phyloP scores from a whole-genome alignment of 208 protist genomes.

The Trypanosoma cruzi region DNA sequence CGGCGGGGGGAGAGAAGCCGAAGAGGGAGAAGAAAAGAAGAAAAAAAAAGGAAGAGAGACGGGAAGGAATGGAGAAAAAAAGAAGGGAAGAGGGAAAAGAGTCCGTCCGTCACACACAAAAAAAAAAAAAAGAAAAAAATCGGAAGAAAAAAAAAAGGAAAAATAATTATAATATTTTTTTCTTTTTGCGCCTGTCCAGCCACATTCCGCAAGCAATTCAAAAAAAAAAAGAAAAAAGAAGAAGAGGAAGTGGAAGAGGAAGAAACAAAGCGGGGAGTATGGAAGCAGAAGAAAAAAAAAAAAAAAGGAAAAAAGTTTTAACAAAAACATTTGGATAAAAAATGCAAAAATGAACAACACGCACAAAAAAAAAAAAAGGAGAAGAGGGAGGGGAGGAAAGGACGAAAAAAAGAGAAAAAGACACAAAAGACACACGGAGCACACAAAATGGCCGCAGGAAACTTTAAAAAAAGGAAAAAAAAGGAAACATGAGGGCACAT shows the following conservation, averaged over 20 bases:
- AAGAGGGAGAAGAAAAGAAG: conserved; percentile 13
- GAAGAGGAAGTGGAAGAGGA: too few relatives aligned
- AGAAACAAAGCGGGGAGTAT: too few relatives aligned
- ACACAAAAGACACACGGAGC: not conserved
- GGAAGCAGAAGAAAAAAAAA: too few relatives aligned
- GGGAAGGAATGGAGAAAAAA: conserved; percentile 23
- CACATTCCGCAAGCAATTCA: too few relatives aligned
- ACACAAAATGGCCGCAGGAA: not conserved
- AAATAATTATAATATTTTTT: conserved; percentile 10
- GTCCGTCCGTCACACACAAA: too few relatives aligned
- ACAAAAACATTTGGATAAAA: too few relatives aligned
- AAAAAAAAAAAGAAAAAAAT: too few relatives aligned
- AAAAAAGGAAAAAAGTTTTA: too few relatives aligned
- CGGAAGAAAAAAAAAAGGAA: conserved; percentile 21
- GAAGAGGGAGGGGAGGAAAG: too few relatives aligned
- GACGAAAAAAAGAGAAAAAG: conserved; percentile 20
- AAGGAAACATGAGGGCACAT: not conserved
- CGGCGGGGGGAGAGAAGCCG: too few relatives aligned
- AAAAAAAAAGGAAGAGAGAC: conserved; percentile 24
- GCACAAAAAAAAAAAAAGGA: too few relatives aligned
- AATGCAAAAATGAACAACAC: too few relatives aligned
- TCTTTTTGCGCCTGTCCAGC: not conserved
- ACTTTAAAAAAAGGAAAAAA: not conserved
- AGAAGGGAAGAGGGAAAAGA: conserved; percentile 27
- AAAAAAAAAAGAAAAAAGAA: conserved; percentile 21